Evolutionary conservation across 75 land plant species (phyloP).

Genomic region (Adiantum capillusveneris): DNA sequence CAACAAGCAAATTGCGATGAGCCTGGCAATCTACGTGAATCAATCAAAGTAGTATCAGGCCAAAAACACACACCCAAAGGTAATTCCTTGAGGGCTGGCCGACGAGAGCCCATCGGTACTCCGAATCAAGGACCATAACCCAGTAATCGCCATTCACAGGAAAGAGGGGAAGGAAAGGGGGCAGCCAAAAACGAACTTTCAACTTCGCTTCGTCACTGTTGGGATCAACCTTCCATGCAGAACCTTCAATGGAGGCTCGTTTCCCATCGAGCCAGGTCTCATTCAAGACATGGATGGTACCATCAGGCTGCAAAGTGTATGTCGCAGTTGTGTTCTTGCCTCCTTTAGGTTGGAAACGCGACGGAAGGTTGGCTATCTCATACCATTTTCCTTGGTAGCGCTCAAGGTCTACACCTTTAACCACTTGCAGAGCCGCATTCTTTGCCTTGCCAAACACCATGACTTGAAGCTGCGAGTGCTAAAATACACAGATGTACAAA

Average conservation of each 20-base stretch:
- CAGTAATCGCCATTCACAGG: slow-evolving; percentile 90
- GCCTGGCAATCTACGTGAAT: no score
- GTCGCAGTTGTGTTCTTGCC: slow-evolving; percentile 73
- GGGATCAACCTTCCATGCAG: slow-evolving; percentile 78
- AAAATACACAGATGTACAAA: no score
- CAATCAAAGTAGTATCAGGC: background rate
- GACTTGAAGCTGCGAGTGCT: no score
- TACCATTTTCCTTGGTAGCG: slow-evolving; percentile 90
- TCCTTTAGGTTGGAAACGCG: slow-evolving; percentile 58
- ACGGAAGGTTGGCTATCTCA: slow-evolving; percentile 77
- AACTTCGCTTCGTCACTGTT: slow-evolving; percentile 79
- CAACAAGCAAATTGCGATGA: no score
- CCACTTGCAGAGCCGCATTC: slow-evolving; percentile 17
- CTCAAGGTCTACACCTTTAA: slow-evolving; percentile 50
- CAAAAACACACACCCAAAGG: slow-evolving; percentile 50
- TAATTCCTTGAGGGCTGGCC: slow-evolving; percentile 62
- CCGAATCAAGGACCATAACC: slow-evolving; percentile 69
- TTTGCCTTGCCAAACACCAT: background rate
- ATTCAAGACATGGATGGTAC: slow-evolving; percentile 60
- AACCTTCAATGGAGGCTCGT: slow-evolving; percentile 60
- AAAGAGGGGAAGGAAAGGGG: slow-evolving; percentile 79
- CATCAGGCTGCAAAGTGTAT: slow-evolving; percentile 58
- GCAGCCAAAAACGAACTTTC: slow-evolving; percentile 78
- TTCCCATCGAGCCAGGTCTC: slow-evolving; percentile 79
- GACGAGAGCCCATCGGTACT: slow-evolving; percentile 73